Base-by-base conservation (phyloP, 306 rosid genomes). In the Fagus crenata region DNA sequence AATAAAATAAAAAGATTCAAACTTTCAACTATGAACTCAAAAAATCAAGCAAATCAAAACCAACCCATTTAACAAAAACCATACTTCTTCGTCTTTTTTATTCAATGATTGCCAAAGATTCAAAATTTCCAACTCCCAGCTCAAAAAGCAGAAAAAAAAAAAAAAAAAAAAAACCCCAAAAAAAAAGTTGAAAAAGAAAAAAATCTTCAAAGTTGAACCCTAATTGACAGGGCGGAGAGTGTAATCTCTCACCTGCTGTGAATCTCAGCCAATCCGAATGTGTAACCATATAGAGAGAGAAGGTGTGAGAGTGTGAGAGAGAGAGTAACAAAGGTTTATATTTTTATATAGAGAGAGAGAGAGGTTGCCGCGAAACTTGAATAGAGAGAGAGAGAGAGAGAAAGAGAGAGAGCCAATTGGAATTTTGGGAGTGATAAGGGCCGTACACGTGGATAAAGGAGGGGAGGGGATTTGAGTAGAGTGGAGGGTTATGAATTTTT, bases 331-430 rank as follows among this genome's bases (percentile, higher is more conserved):
- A 46, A 46, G 11, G 11, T 12, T 46, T 46, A 22, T 46, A 14
- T 12, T 46, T 46, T 46, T 46, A 46, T 46, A 7, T 46, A 8
- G 75, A 39, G 17, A 63, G 64, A 79, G 69, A 61, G 69, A 61
- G 69, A 69, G 69, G 80, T 92, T 92, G 93, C 97, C 97, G 96
- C 96, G 97, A 92, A 92, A 90, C 91, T 90, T 92, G 88, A 90
- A 91, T 83, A 72, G 22, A 85, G 7, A 51, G 54, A 77, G 79
- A 14, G 28, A 22, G 28, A 35, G 64, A 42, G 76, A 74, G 40
- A 49, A n/a, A n/a, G 53, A 64, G 82, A 67, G 33, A 28, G 53
- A 13, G 28, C 28, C 28, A 22, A 74, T 63, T n/a, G 0, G 81
- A 54, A 70, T 87, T 88, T 75, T 17, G 5, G 2, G 1, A 4